A percentile compares a stretch with the other conserved stretches of the same genome.
phyloP scores from a whole-genome alignment of 78 protist genomes.

The Monosiga brevicollis region DNA sequence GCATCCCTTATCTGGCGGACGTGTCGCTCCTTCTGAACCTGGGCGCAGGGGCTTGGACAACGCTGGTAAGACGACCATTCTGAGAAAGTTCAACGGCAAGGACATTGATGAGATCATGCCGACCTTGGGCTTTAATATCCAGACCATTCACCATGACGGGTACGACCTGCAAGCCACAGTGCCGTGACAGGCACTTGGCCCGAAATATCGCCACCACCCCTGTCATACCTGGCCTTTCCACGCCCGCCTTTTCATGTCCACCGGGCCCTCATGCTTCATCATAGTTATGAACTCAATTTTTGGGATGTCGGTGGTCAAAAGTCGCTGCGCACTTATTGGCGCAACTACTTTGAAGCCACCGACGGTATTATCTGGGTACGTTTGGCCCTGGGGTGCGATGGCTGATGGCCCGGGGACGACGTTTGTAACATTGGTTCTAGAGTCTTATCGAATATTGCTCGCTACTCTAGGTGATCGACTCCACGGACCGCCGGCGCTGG shows the following conservation, averaged over 20 bases:
- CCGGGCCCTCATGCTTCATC: too few relatives aligned
- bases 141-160: conserved; percentile 64
- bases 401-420: too few relatives aligned
- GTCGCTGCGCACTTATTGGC: conserved; percentile 95
- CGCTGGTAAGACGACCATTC: conserved; percentile 97
- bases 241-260: too few relatives aligned
- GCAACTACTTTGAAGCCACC: conserved; percentile 90
- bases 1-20: neutral
- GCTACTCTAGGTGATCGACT: too few relatives aligned
- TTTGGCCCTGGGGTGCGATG: too few relatives aligned
- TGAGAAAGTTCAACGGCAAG: conserved; percentile 86
- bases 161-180: neutral
- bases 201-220: too few relatives aligned
- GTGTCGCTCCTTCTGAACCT: neutral
- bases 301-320: conserved; percentile 99
- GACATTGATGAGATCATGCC: conserved; percentile 79
- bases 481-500: conserved; percentile 79
- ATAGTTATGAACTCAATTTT: too few relatives aligned
- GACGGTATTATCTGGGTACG: conserved; percentile 99
- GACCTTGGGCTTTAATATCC: conserved; percentile 95
- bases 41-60: conserved; percentile 93
- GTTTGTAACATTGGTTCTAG: too few relatives aligned
- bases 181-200: neutral
- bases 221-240: too few relatives aligned
- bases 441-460: too few relatives aligned